phyloP scores from a whole-genome alignment of 176 grass and related monocot species.

The Microstegium vimineum region DNA sequence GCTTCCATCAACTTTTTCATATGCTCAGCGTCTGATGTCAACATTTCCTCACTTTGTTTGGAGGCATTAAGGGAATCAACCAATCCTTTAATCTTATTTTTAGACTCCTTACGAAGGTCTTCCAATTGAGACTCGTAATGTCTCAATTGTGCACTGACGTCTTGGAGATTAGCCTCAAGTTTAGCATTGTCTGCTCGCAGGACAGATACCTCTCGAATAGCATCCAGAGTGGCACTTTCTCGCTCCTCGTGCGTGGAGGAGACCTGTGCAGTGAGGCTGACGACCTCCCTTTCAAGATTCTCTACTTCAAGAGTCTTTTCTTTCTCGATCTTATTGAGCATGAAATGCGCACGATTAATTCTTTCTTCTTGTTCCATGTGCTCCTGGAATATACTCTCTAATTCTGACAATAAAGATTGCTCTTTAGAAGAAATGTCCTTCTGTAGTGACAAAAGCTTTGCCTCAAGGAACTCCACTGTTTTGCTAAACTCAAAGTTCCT shows the following conservation, averaged over 20 bases:
- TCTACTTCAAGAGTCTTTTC: slow-evolving; percentile 86
- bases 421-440: slow-evolving; percentile 76
- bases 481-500: slow-evolving; percentile 61
- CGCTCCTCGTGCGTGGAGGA: slow-evolving; percentile 76
- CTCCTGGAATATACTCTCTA: slow-evolving; percentile 94
- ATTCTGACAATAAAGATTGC: slow-evolving; percentile 78
- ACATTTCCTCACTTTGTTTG: slow-evolving; percentile 97
- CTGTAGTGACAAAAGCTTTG: slow-evolving; percentile 72
- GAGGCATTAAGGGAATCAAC: slow-evolving; percentile 89
- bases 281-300: slow-evolving; percentile 73
- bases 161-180: slow-evolving; percentile 71
- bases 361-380: slow-evolving; percentile 93
- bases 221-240: slow-evolving; percentile 70
- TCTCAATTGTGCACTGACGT: slow-evolving; percentile 61
- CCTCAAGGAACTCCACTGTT: slow-evolving; percentile 79
- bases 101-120: slow-evolving; percentile 81
- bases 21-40: slow-evolving; percentile 84
- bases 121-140: slow-evolving; percentile 65
- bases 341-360: slow-evolving; percentile 58
- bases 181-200: slow-evolving; percentile 80
- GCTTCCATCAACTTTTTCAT: slow-evolving; percentile 77
- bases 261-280: slow-evolving; percentile 60
- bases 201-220: slow-evolving; percentile 59
- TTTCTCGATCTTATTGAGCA: slow-evolving; percentile 73
- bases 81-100: slow-evolving; percentile 88